Conservation (phyloP, 1,139 yeast genomes). For the Yamadazyma siamensis region DNA sequence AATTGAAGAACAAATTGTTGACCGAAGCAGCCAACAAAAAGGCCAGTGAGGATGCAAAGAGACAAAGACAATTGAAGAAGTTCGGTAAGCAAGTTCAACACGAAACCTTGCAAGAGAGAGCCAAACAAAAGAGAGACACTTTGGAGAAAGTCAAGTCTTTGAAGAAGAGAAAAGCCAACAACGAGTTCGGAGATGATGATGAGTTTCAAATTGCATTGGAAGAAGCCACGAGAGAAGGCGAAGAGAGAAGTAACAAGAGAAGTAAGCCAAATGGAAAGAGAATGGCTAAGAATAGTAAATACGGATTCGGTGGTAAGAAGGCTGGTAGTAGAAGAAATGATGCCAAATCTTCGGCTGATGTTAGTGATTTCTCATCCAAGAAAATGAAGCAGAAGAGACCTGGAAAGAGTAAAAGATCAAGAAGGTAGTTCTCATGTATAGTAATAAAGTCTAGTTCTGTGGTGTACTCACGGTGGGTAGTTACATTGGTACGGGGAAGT, state of each 20-base stretch:
- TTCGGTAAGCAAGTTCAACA: conserved; percentile 97
- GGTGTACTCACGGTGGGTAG: too few species aligned
- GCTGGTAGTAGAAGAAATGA: conserved; percentile 71
- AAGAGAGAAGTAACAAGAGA: conserved; percentile 36
- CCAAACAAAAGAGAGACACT: conserved; percentile 88
- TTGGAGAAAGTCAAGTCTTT: conserved; percentile 85
- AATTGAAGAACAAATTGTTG: conserved; percentile 74
- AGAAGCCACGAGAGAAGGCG: conserved; percentile 61
- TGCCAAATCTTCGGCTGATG: conserved; percentile 68
- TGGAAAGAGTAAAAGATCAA: conserved; percentile 65
- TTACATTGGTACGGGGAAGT: too few species aligned
- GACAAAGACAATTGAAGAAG: conserved; percentile 92
- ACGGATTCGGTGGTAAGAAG: conserved; percentile 70
- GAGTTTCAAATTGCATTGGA: conserved; percentile 78
- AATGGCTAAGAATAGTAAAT: conserved; percentile 62
- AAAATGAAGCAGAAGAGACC: conserved; percentile 66
- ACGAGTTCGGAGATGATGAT: conserved; percentile 63
- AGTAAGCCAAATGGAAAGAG: conserved; percentile 59
- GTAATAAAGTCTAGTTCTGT: too few species aligned
- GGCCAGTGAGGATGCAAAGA: conserved; percentile 90
- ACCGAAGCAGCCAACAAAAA: conserved; percentile 87
- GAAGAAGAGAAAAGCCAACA: conserved; percentile 80
- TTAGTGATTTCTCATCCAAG: conserved; percentile 57
- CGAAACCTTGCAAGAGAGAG: conserved; percentile 91
- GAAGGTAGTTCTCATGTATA: too few species aligned